phyloP scores from a whole-genome alignment of 176 grass and related monocot genomes.

The Eremochloa ophiuroides region DNA sequence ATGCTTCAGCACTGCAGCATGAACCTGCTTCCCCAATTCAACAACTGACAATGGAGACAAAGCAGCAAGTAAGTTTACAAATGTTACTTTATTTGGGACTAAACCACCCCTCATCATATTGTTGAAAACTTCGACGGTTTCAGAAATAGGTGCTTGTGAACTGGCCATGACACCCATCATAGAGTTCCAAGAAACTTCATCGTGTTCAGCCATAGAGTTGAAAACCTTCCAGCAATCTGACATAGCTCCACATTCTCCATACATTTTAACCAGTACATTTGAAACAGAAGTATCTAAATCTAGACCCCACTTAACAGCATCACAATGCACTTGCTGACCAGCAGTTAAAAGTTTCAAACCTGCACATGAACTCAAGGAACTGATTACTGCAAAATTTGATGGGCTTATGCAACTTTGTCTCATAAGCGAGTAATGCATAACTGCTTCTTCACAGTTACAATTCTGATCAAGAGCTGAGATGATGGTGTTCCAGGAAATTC shows the following conservation, averaged over 20 bases:
- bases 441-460: conserved; percentile 46
- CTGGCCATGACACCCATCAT: conserved; percentile 62
- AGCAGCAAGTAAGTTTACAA: conserved; percentile 62
- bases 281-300: conserved; percentile 71
- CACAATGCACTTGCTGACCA: conserved; percentile 60
- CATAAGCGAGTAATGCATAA: conserved; percentile 55
- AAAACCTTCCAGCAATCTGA: conserved; percentile 67
- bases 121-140: conserved; percentile 49
- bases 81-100: conserved; percentile 68
- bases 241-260: conserved; percentile 63
- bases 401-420: conserved; percentile 40
- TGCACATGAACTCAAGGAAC: conserved; percentile 73
- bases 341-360: conserved; percentile 46
- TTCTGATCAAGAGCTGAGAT: conserved; percentile 79
- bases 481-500: conserved; percentile 78
- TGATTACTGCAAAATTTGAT: conserved; percentile 67
- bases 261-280: conserved; percentile 75
- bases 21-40: conserved; percentile 65
- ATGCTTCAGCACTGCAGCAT: conserved; percentile 61
- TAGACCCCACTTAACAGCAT: conserved; percentile 61
- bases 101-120: conserved; percentile 62
- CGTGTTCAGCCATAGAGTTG: conserved; percentile 47
- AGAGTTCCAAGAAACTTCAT: conserved; percentile 79
- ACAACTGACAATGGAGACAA: conserved; percentile 50
- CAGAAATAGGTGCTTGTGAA: conserved; percentile 35